These are phyloP conservation scores for Scortechinia acanthostroma DNA, from an alignment of 2,329 filamentous ascomycete genomes.

Conservation along the genomic window DNA sequence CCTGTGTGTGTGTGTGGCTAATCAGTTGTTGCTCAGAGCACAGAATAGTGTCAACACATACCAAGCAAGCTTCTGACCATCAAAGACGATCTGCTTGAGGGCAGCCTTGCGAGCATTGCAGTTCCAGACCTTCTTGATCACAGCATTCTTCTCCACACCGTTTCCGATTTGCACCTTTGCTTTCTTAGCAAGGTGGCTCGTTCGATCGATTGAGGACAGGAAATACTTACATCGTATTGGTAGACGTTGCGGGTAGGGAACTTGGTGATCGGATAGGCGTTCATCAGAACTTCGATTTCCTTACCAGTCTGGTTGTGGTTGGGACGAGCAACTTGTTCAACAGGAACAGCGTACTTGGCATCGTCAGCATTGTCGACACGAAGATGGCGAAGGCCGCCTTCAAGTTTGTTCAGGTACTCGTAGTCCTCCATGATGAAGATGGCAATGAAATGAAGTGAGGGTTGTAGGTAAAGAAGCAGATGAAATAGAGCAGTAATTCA, in stretches of 20 bases:
- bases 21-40: conserved; percentile 5
- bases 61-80: conserved; percentile 84
- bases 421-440: background rate
- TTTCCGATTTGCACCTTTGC: conserved; percentile 57
- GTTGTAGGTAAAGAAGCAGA: no score
- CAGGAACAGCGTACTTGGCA: background rate
- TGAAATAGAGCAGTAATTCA: no score
- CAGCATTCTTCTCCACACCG: conserved; percentile 49
- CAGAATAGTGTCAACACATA: conserved; percentile 26
- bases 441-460: background rate
- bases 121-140: conserved; percentile 73
- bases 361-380: background rate
- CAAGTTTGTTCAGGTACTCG: background rate
- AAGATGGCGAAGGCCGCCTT: background rate
- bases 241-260: conserved; percentile 58
- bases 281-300: conserved; percentile 49
- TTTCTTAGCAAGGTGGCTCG: conserved; percentile 2
- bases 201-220: conserved; percentile 4
- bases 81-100: conserved; percentile 56
- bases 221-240: conserved; percentile 74
- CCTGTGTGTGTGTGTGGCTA: conserved; percentile 12
- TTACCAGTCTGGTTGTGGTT: conserved; percentile 51
- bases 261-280: conserved; percentile 65
- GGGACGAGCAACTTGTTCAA: conserved; percentile 28
- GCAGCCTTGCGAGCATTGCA: conserved; percentile 48